Conservation (phyloP, 2,329 filamentous ascomycete genomes). For the Aspergillus uvarum region DNA sequence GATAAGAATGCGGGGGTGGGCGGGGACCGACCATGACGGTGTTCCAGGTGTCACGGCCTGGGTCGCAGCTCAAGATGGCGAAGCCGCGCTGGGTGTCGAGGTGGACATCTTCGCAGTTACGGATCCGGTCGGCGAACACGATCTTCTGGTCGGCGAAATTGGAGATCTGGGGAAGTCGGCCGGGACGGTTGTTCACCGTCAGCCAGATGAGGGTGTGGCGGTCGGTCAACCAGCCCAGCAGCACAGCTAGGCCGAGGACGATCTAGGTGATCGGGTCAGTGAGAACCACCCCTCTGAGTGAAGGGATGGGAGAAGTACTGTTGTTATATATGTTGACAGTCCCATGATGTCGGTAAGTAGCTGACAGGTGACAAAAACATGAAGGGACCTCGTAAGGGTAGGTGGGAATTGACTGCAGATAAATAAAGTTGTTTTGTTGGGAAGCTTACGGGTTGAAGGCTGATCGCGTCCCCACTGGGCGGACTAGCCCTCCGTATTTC, state of each 20-base stretch:
- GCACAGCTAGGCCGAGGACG: background rate
- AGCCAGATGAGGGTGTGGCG: background rate
- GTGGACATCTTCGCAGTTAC: conserved; percentile 20
- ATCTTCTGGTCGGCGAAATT: conserved; percentile 5
- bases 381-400: background rate
- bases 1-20: too few relatives aligned
- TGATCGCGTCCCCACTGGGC: background rate
- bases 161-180: conserved; percentile 10
- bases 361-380: background rate
- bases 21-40: conserved; percentile 13
- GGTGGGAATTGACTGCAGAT: background rate
- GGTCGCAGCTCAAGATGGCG: conserved; percentile 13
- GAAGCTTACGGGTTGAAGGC: too few relatives aligned
- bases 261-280: background rate
- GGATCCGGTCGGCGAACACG: conserved; percentile 14
- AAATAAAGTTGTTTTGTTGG: background rate
- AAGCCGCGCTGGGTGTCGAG: conserved; percentile 7
- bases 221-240: background rate
- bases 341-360: background rate
- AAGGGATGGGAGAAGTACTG: background rate
- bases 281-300: background rate
- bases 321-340: background rate
- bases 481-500: background rate
- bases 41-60: conserved; percentile 12
- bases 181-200: conserved; percentile 13